Evolutionary conservation across 257 asterid species (phyloP), one percentile per base, ranked within the genome.

Genomic region (Solanum tacnaense): DNA sequence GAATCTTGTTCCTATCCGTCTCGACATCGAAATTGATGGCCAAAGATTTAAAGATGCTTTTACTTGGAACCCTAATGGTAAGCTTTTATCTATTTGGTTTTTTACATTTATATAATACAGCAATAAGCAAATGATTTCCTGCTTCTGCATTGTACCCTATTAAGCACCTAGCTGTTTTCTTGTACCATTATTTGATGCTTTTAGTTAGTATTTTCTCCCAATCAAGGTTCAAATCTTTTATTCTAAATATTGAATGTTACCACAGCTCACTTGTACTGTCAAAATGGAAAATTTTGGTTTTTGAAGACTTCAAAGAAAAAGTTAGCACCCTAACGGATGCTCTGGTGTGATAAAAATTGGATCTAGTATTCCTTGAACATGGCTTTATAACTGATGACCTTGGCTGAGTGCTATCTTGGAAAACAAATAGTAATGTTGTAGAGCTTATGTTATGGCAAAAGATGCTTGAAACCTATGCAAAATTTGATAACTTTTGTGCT

Each of bases 31-130:
- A 87, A 94, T 93, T 87, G 99, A 96, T 60, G 99, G 99, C 20
- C 98, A 93, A 91, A 93, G 96, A 87, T 93, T 91, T 89, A 93
- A 94, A 87, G 99, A 96, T 91, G 96, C 98, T 90, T 94, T 97
- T 90, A 90, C 89, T 36, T 97, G 98, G 99, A 97, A 97, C 78
- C 98, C 99, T 21, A 92, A 98, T 36, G 99, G 99, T 94, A 92
- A 60, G 29, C 4, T 67, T 18, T 2, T 25, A 23, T 79, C 4
- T 36, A 35, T 7, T 18, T 65, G 38, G 18, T 20, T 49, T 46
- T 81, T 49, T 10, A 49, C 86, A 38, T 18, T 60, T 29, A 25
- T 44, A 79, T 27, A 60, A 58, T 58, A 20, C 25, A 58, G 25
- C 52, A 21, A 34, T 49, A 18, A 15, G 46, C 39, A 32, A 44